phyloP scores from a whole-genome alignment of 2,329 filamentous ascomycete species.

The Conoideocrella luteorostrata region DNA sequence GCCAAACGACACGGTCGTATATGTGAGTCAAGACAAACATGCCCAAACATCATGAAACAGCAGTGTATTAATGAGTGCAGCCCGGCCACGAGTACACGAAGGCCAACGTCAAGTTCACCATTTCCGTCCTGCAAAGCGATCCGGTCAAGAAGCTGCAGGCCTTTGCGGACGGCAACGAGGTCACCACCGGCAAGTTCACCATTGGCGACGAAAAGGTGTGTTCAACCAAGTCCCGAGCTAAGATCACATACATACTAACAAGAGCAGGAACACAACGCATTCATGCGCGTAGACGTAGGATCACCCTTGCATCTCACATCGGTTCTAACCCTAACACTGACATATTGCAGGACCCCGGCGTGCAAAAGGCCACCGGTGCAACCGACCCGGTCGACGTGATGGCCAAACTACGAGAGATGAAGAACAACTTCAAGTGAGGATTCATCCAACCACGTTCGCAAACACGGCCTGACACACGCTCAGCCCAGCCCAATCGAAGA shows the following conservation, averaged over 20 bases:
- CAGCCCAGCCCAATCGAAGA: constrained; percentile 21
- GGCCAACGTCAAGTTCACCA: constrained; percentile 82
- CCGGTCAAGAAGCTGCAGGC: constrained; percentile 69
- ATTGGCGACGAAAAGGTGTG: constrained; percentile 92
- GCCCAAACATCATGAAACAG: too few species aligned
- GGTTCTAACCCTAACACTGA: constrained; percentile 2
- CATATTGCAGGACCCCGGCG: constrained; percentile 59
- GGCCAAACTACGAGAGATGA: constrained; percentile 80
- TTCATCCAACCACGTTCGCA: background rate
- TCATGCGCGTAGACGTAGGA: constrained; percentile 79
- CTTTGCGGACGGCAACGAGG: constrained; percentile 71
- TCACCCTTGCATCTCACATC: background rate
- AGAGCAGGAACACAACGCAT: constrained; percentile 79
- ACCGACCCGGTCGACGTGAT: constrained; percentile 79
- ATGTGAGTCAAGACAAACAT: constrained; percentile 41
- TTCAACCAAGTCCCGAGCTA: background rate
- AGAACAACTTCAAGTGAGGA: constrained; percentile 66
- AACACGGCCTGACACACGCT: constrained; percentile 1
- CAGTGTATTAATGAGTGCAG: constrained; percentile 32
- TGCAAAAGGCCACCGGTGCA: constrained; percentile 79
- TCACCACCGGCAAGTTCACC: constrained; percentile 93
- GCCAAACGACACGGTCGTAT: constrained; percentile 88
- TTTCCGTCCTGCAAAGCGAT: constrained; percentile 67
- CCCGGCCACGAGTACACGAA: constrained; percentile 99
- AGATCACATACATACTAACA: too few species aligned